A percentile compares a stretch with the other conserved stretches of the same genome.
These are phyloP conservation scores for Colletotrichum tamarilloi DNA, from an alignment of 2,329 filamentous ascomycete genomes.

Conservation along the genomic window DNA sequence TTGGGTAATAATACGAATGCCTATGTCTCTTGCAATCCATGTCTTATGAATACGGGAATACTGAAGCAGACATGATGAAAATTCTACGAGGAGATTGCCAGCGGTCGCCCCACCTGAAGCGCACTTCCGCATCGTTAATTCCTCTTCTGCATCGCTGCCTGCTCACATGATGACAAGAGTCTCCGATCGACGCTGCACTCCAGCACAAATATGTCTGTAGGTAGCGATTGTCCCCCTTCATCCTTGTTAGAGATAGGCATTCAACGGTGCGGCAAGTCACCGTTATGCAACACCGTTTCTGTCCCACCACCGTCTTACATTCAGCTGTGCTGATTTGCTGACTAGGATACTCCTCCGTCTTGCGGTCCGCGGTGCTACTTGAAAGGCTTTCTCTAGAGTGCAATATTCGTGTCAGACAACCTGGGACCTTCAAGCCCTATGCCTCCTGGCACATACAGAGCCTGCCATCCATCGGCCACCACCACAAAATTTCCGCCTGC, in stretches of 20 bases:
- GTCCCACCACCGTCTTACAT: slow-evolving; percentile 1
- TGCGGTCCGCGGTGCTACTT: not conserved
- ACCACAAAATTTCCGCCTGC: not conserved
- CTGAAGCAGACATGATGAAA: not conserved
- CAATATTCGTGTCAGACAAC: not conserved
- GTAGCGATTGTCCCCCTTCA: not conserved
- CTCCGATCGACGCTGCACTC: slow-evolving; percentile 4
- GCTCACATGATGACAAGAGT: slow-evolving; percentile 21
- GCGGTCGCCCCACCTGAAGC: not conserved
- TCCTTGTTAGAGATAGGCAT: not conserved
- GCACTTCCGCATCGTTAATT: not conserved
- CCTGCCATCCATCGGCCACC: not conserved
- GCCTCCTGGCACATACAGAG: not conserved
- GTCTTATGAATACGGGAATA: not conserved
- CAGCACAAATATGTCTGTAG: not conserved
- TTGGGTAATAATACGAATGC: not conserved
- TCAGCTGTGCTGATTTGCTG: not conserved
- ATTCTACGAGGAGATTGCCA: not conserved
- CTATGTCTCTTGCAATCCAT: not conserved
- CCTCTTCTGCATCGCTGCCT: slow-evolving; percentile 3
- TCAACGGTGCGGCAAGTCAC: not conserved
- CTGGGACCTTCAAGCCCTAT: not conserved
- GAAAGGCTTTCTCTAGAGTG: not conserved
- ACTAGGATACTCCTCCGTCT: not conserved
- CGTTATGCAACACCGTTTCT: slow-evolving; percentile 19